Evolutionary conservation across 768 basidiomycete species (phyloP).

Genomic region (Hemileccinum impolitum): DNA sequence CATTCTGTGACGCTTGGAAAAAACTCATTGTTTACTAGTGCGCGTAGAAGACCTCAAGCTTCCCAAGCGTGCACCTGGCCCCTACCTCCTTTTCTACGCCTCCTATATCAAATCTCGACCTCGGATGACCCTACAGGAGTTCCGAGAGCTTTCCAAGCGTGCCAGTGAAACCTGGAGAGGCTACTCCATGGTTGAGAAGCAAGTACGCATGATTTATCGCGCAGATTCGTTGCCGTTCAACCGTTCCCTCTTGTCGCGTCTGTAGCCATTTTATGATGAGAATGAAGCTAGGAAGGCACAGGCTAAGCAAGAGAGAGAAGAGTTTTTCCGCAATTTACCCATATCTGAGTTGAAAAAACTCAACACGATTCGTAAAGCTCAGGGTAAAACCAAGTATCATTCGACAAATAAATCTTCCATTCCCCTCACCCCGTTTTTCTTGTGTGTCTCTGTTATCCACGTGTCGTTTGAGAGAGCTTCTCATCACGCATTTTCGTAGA

Average conservation of each 20-base stretch:
- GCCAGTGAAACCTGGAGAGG: conserved; percentile 29
- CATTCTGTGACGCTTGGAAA: not conserved
- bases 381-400: conserved; percentile 22
- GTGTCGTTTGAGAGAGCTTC: not conserved
- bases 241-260: not conserved
- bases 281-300: conserved; percentile 13
- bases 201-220: conserved; percentile 24
- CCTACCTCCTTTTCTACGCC: conserved; percentile 25
- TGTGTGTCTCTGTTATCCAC: conserved; percentile 14
- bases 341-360: conserved; percentile 23
- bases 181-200: conserved; percentile 33
- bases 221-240: not conserved
- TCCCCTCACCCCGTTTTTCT: conserved; percentile 19
- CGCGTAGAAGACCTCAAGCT: conserved; percentile 17
- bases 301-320: conserved; percentile 19
- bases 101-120: conserved; percentile 12
- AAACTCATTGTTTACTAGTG: conserved; percentile 13
- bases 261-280: conserved; percentile 29
- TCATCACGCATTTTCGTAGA: conserved; percentile 6
- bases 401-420: not conserved
- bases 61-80: conserved; percentile 27
- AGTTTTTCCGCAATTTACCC: conserved; percentile 27
- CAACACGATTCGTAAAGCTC: conserved; percentile 30
- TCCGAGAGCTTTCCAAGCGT: conserved; percentile 13
- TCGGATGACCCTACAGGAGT: not conserved